Percentiles rank a stretch among this genome's conserved stretches.
Conservation (phyloP, 495 filamentous ascomycete species). For the Daldinia concentrica region DNA sequence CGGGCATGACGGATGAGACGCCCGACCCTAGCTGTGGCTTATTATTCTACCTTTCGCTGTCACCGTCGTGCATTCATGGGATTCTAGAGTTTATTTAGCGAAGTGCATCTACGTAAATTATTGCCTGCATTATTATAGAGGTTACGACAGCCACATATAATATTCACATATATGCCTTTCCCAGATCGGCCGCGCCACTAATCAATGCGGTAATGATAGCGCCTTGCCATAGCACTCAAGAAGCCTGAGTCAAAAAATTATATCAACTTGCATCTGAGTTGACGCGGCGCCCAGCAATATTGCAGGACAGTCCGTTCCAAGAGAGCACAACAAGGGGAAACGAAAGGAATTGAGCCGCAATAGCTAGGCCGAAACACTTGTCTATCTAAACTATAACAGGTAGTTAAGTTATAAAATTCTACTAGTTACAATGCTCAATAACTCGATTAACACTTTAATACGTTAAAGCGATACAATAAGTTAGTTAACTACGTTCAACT, state of each 20-base stretch:
- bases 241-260: not conserved
- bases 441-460: not conserved
- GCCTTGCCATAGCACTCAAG: not conserved
- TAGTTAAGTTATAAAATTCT: not conserved
- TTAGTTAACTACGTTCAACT: not conserved
- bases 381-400: not conserved
- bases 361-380: constrained; percentile 6
- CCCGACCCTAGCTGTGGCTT: constrained; percentile 34
- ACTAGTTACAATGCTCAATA: not conserved
- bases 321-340: not conserved
- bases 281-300: constrained; percentile 3
- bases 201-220: not conserved
- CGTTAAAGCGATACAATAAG: not conserved
- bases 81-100: constrained; percentile 33
- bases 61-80: constrained; percentile 24
- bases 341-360: constrained; percentile 24
- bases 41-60: constrained; percentile 22
- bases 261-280: not conserved
- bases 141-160: constrained; percentile 20
- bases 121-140: constrained; percentile 8
- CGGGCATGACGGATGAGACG: constrained; percentile 42
- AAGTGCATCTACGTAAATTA: constrained; percentile 29
- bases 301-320: constrained; percentile 20
- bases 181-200: constrained; percentile 11
- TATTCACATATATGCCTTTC: not conserved